Evolutionary conservation across 805 yeast species (phyloP).

Genomic region (Starmerella potacharoeniae): DNA sequence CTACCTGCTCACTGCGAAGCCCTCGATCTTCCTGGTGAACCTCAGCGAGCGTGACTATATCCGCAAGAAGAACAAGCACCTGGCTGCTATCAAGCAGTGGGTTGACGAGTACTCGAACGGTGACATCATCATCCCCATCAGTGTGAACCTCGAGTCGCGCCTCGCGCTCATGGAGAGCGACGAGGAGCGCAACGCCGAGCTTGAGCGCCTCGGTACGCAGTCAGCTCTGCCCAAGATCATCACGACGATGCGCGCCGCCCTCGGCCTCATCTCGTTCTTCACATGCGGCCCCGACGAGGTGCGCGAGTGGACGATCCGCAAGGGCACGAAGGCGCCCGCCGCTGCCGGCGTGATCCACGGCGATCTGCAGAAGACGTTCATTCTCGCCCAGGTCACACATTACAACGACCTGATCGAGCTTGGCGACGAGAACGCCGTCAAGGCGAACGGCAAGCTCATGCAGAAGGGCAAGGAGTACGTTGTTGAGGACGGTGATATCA

Average conservation of each 20-base stretch:
- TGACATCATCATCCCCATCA: conserved; percentile 81
- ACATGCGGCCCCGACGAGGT: conserved; percentile 95
- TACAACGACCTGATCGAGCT: conserved; percentile 64
- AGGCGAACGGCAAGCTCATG: conserved; percentile 77
- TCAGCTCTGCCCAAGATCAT: conserved; percentile 82
- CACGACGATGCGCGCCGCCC: conserved; percentile 72
- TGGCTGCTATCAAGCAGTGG: conserved; percentile 79
- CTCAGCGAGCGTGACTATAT: conserved; percentile 79
- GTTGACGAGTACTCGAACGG: conserved; percentile 79
- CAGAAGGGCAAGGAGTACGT: conserved; percentile 91
- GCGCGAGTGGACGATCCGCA: conserved; percentile 94
- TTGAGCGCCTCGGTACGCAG: conserved; percentile 57
- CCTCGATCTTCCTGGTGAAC: conserved; percentile 84
- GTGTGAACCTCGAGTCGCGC: conserved; percentile 85
- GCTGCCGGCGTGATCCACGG: conserved; percentile 98
- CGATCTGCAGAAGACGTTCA: conserved; percentile 88
- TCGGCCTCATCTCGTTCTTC: conserved; percentile 84
- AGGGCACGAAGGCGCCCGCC: conserved; percentile 89
- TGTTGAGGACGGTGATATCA: conserved; percentile 89
- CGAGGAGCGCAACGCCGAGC: conserved; percentile 67
- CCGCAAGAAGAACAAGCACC: conserved; percentile 79
- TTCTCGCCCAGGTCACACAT: conserved; percentile 85
- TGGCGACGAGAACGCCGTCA: conserved; percentile 72
- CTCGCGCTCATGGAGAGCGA: conserved; percentile 78
- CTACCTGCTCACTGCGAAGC: conserved; percentile 87